Conservation (phyloP, 2,329 filamentous ascomycete genomes). For the Amauroascus niger region DNA sequence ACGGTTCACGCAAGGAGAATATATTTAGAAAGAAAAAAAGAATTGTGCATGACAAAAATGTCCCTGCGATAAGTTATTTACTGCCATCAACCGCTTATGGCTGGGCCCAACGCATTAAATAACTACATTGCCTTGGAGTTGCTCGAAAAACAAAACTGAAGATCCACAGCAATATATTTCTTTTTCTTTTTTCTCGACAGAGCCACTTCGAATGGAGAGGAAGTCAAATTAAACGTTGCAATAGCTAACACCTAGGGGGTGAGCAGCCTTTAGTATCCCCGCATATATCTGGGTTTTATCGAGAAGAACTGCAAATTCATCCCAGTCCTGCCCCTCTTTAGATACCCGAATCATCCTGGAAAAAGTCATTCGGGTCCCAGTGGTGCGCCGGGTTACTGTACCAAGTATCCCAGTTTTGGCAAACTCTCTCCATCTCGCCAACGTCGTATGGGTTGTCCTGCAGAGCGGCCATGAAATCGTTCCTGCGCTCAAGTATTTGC, state of each 20-base stretch:
- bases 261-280: background rate
- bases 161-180: background rate
- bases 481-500: conserved; percentile 43
- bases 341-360: conserved; percentile 23
- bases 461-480: conserved; percentile 23
- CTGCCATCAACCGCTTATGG: background rate
- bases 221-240: background rate
- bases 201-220: background rate
- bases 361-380: conserved; percentile 17
- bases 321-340: conserved; percentile 10
- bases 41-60: no score
- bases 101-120: background rate
- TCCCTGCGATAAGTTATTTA: no score
- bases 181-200: background rate
- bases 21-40: background rate
- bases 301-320: background rate
- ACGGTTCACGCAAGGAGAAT: background rate
- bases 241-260: background rate
- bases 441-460: conserved; percentile 24
- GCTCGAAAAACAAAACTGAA: background rate
- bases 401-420: conserved; percentile 28
- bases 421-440: conserved; percentile 13
- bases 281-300: background rate
- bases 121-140: background rate
- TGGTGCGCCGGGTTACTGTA: conserved; percentile 20